Conservation (phyloP, 345 rosid species). For the Brassica rapa region DNA sequence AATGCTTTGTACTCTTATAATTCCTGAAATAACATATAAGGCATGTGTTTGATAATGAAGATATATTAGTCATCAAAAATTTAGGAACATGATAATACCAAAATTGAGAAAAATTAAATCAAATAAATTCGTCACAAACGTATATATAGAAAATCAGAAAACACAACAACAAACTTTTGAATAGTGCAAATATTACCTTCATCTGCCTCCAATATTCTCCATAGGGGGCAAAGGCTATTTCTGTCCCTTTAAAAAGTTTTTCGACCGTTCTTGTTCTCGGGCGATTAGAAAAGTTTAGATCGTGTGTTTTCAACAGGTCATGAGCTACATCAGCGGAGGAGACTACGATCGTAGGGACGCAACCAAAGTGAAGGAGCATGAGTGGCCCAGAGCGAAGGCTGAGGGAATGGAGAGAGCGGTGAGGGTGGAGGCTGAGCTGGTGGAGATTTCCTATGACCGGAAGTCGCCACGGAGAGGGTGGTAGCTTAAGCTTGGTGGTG, state of each 20-base stretch:
- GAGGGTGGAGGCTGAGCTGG: constrained; percentile 47
- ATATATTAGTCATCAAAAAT: no score
- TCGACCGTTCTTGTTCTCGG: constrained; percentile 17
- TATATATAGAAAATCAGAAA: neutral
- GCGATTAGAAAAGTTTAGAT: constrained; percentile 44
- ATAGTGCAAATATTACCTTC: neutral
- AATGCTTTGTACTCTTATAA: no score
- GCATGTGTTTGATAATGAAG: no score
- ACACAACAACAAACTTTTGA: neutral
- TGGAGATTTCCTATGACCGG: constrained; percentile 41
- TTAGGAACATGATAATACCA: no score
- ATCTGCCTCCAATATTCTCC: neutral
- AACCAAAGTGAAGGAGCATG: constrained; percentile 54
- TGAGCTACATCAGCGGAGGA: constrained; percentile 25
- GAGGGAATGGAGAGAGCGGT: constrained; percentile 43
- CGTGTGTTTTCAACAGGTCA: constrained; percentile 55
- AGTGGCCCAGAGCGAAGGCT: constrained; percentile 50
- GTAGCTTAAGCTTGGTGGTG: neutral
- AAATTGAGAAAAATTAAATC: no score
- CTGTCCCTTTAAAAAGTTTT: constrained; percentile 15
- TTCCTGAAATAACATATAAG: no score
- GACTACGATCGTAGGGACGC: constrained; percentile 42
- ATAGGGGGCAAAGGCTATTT: neutral
- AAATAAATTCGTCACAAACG: no score
- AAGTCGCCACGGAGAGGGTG: constrained; percentile 42